These are phyloP conservation scores for Penicillium sp. DNA, from an alignment of 2,329 filamentous ascomycete genomes.

Conservation along the genomic window DNA sequence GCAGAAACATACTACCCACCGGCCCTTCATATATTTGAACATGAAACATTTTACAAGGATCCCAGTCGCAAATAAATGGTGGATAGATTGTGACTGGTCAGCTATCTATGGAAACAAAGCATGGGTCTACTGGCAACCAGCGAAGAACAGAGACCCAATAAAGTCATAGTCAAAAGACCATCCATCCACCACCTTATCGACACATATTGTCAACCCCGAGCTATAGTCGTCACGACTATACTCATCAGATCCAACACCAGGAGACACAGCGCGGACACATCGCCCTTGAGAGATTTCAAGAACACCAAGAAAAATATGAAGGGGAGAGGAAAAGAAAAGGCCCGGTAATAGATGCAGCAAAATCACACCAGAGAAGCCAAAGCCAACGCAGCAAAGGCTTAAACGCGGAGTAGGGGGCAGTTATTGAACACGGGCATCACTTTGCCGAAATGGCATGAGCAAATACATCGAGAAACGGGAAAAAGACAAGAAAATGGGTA, in stretches of 20 bases:
- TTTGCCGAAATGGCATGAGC: conserved; percentile 17
- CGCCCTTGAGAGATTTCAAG: conserved; percentile 15
- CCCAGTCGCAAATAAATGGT: conserved; percentile 7
- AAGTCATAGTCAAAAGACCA: conserved; percentile 9
- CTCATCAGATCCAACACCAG: background rate
- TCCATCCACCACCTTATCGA: conserved; percentile 3
- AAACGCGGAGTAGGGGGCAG: conserved; percentile 10
- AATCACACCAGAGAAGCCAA: conserved; percentile 12
- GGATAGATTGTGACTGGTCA: conserved; percentile 13
- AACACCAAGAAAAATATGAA: conserved; percentile 7
- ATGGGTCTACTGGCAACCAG: conserved; percentile 5
- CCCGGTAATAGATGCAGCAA: conserved; percentile 9
- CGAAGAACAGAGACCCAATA: background rate
- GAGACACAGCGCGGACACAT: conserved; percentile 4
- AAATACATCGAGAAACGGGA: conserved; percentile 15
- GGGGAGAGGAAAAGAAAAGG: background rate
- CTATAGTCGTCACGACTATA: background rate
- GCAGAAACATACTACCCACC: background rate
- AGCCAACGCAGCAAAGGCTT: conserved; percentile 15
- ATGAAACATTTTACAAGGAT: background rate
- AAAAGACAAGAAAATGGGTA: conserved; percentile 8
- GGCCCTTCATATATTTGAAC: background rate
- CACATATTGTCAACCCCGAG: conserved; percentile 3
- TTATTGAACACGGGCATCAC: conserved; percentile 13
- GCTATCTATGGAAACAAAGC: conserved; percentile 6